Conservation (phyloP, 1,284 basidiomycete genomes). For the Tilletia horrida region DNA sequence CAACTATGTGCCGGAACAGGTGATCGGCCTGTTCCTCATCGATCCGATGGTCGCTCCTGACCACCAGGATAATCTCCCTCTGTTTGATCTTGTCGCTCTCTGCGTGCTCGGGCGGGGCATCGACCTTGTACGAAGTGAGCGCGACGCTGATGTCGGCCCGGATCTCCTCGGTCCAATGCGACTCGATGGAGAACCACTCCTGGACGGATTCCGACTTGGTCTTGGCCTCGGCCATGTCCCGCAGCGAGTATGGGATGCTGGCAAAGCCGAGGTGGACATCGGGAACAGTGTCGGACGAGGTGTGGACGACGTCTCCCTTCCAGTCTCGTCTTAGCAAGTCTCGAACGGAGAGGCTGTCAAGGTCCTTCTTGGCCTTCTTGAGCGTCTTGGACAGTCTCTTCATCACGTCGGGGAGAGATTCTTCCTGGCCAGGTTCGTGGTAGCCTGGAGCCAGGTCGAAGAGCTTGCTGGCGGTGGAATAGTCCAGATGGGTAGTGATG, state of each 20-base stretch:
- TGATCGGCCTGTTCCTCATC: conserved; percentile 30
- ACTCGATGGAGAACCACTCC: conserved; percentile 50
- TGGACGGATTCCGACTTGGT: conserved; percentile 34
- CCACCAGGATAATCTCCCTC: conserved; percentile 39
- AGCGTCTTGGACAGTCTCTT: conserved; percentile 43
- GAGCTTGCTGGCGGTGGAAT: conserved; percentile 24
- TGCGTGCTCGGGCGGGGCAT: background rate
- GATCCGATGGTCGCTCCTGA: conserved; percentile 33
- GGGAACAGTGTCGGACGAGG: conserved; percentile 40
- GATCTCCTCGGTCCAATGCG: conserved; percentile 43
- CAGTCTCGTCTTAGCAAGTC: conserved; percentile 54
- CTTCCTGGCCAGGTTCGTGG: conserved; percentile 24
- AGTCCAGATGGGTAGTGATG: conserved; percentile 29
- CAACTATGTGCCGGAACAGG: conserved; percentile 32
- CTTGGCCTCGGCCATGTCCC: conserved; percentile 46
- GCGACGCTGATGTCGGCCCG: conserved; percentile 37
- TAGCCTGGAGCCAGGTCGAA: conserved; percentile 18
- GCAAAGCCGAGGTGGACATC: conserved; percentile 53
- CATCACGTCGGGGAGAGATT: conserved; percentile 41
- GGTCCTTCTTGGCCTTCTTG: conserved; percentile 45
- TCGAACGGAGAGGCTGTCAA: conserved; percentile 47
- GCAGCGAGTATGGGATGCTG: conserved; percentile 51
- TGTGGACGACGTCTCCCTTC: conserved; percentile 45
- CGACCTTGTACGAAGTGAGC: conserved; percentile 39
- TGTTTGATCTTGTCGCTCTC: conserved; percentile 26